Percentiles rank a stretch among this genome's conserved stretches.
These are phyloP conservation scores for Pilaira anomala DNA, from an alignment of 192 early-diverging fungal species.

Conservation along the genomic window DNA sequence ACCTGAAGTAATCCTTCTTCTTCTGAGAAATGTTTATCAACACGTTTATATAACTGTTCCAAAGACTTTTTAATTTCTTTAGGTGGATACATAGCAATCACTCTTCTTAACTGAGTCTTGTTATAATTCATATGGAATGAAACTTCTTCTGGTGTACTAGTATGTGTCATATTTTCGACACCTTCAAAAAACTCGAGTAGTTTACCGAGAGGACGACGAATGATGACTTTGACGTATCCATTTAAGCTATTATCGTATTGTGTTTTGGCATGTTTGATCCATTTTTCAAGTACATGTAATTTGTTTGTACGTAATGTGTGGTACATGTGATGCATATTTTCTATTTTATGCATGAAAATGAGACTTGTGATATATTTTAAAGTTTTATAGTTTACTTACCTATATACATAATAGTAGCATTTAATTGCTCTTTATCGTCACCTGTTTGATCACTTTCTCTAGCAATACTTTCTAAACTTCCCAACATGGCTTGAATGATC, in stretches of 20 bases:
- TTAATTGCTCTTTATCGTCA: slow-evolving; percentile 87
- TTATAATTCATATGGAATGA: slow-evolving; percentile 77
- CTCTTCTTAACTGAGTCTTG: slow-evolving; percentile 81
- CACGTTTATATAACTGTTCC: slow-evolving; percentile 80
- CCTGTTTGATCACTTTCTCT: slow-evolving; percentile 73
- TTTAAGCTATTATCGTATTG: slow-evolving; percentile 78
- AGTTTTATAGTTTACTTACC: slow-evolving; percentile 50
- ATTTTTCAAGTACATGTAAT: slow-evolving; percentile 68
- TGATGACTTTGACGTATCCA: slow-evolving; percentile 85
- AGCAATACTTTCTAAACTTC: slow-evolving; percentile 79
- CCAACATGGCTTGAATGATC: slow-evolving; percentile 81
- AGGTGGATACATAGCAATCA: slow-evolving; percentile 78
- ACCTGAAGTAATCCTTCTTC: slow-evolving; percentile 80
- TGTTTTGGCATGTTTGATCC: slow-evolving; percentile 79
- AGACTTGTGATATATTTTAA: no score
- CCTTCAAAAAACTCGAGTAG: slow-evolving; percentile 96
- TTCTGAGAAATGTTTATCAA: slow-evolving; percentile 93
- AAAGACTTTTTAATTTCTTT: slow-evolving; percentile 81
- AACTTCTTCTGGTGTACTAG: slow-evolving; percentile 73
- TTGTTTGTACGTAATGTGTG: slow-evolving; percentile 74
- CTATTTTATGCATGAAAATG: no score
- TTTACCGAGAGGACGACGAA: slow-evolving; percentile 83
- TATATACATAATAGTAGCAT: slow-evolving; percentile 81
- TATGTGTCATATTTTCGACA: slow-evolving; percentile 83
- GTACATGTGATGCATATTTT: slow-evolving; percentile 96